Evolutionary conservation across 2,329 filamentous ascomycete genomes (phyloP), one percentile per base, ranked within the genome.

Genomic region (Ceratocystis ficicola): DNA sequence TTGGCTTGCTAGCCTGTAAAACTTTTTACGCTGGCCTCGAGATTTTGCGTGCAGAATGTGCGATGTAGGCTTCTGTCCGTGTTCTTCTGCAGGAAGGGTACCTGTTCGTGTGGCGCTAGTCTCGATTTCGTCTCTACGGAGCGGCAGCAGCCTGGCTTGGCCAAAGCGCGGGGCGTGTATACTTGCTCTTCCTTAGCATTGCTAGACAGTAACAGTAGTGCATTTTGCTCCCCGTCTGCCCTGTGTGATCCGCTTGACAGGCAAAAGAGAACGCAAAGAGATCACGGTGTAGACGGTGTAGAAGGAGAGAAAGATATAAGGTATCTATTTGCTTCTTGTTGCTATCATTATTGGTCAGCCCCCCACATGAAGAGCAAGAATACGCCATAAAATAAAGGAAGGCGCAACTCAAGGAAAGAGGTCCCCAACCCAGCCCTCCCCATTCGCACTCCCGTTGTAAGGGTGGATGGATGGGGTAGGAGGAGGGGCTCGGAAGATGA

Each of bases 401-500:
- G 46, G n/a, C 46, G 46, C 46, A 50, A 50, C 46, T 50, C 46
- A 22, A n/a, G 22, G n/a, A 50, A 50, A 22, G n/a, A 22, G 46
- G n/a, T 50, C 46, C n/a, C 20, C 46, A 36, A 25, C 46, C 46
- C 46, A 50, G 46, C 46, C 46, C 52, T 30, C 52, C 50, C 25
- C 22, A 55, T 55, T 30, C n/a, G 15, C 22, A 20, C 12, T 28
- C 50, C 22, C 25, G 50, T 57, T 57, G 52, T 30, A 28, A 17
- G 22, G 52, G 20, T n/a, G 44, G 44, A 20, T 6, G 46, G 17
- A 50, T 7, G 46, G n/a, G 17, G 12, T 15, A n/a, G 3, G 52
- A 32, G 52, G 52, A 59, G 52, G 52, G 52, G 25, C 52, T 59
- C 32, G 52, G 25, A 59, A 59, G 52, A 25, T 30, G 52, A 25